Percentiles rank a stretch among this genome's conserved stretches.
Conservation (phyloP, 2,329 filamentous ascomycete genomes). For the Xylaria sp. region DNA sequence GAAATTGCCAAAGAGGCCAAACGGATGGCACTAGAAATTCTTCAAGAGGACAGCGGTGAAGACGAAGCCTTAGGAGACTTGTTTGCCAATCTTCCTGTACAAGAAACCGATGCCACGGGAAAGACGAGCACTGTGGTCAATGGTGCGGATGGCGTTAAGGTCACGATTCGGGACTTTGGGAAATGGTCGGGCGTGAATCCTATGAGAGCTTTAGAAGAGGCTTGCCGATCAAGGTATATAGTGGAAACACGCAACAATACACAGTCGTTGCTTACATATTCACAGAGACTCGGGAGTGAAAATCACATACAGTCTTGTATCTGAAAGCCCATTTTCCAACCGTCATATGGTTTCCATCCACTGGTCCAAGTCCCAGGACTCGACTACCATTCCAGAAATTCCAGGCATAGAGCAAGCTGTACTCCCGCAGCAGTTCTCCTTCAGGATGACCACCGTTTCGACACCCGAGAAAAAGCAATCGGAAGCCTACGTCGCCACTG, state of each 20-base stretch:
- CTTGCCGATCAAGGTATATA: constrained; percentile 78
- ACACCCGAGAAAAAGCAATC: constrained; percentile 83
- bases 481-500: constrained; percentile 84
- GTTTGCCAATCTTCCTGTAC: constrained; percentile 69
- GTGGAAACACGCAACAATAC: constrained; percentile 11
- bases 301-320: constrained; percentile 75
- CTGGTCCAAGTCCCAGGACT: constrained; percentile 80
- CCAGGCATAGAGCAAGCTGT: constrained; percentile 57
- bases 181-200: constrained; percentile 82
- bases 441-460: constrained; percentile 79
- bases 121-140: constrained; percentile 67
- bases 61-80: constrained; percentile 61
- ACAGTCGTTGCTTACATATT: constrained; percentile 29
- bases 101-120: constrained; percentile 69
- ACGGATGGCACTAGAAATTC: constrained; percentile 66
- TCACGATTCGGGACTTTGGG: constrained; percentile 83
- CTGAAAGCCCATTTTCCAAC: constrained; percentile 77
- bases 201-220: constrained; percentile 81
- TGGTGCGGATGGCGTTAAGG: constrained; percentile 61
- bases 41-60: constrained; percentile 66
- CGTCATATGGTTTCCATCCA: constrained; percentile 77
- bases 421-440: constrained; percentile 64
- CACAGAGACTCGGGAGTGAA: constrained; percentile 74
- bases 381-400: constrained; percentile 51
- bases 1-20: constrained; percentile 67